Evolutionary conservation across 2,329 filamentous ascomycete genomes (phyloP).

Genomic region (Trichophyton benhamiae): DNA sequence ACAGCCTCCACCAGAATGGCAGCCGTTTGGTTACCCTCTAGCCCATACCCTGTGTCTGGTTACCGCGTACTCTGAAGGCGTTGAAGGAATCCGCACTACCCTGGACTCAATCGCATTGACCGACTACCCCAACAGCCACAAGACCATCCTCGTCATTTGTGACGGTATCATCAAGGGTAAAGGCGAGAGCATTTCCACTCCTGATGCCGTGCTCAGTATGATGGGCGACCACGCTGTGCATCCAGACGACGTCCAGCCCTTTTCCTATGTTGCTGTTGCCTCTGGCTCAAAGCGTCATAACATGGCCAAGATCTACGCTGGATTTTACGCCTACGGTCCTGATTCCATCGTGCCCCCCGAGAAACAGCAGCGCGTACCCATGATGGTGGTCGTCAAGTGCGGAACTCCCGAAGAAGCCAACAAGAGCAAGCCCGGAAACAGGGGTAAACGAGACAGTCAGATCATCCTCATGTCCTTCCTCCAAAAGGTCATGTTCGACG

Average conservation of each 20-base stretch:
- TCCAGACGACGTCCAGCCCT: conserved; percentile 71
- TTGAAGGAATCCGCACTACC: conserved; percentile 81
- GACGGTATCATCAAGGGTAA: conserved; percentile 96
- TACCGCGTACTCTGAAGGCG: conserved; percentile 93
- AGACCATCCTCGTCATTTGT: conserved; percentile 89
- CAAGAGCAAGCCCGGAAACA: conserved; percentile 83
- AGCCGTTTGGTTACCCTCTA: conserved; percentile 89
- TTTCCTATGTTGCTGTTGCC: conserved; percentile 92
- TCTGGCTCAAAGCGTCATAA: conserved; percentile 96
- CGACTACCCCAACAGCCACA: conserved; percentile 98
- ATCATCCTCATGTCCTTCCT: conserved; percentile 99
- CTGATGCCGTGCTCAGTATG: conserved; percentile 83
- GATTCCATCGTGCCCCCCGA: conserved; percentile 66
- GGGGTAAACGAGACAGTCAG: conserved; percentile 97
- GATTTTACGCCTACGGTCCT: conserved; percentile 92
- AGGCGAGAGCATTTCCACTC: conserved; percentile 74
- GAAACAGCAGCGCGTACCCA: conserved; percentile 91
- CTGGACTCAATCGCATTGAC: conserved; percentile 94
- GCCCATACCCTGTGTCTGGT: conserved; percentile 90
- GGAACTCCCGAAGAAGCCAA: conserved; percentile 77
- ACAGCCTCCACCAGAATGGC: conserved; percentile 91
- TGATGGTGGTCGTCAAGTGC: conserved; percentile 94
- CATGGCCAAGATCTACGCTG: conserved; percentile 97
- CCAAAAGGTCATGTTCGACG: conserved; percentile 99
- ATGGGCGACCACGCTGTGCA: conserved; percentile 79